Conservation (phyloP, 441 rosid genomes). For the Pelargonium citronellum region DNA sequence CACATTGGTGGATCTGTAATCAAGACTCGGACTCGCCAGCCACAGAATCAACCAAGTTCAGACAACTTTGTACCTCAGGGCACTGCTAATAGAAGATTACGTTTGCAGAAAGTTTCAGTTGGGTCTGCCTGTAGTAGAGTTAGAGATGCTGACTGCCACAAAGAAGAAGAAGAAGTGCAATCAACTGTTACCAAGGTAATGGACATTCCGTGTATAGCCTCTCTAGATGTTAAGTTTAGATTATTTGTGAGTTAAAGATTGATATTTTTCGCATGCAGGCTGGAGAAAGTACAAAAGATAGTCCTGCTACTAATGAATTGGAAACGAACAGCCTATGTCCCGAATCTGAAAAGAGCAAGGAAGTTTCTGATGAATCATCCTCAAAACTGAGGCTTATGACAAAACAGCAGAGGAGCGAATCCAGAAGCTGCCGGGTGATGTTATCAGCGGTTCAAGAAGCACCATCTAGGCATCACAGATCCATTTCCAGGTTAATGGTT, state of each 20-base stretch:
- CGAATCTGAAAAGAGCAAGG: background rate
- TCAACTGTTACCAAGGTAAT: slow-evolving; percentile 13
- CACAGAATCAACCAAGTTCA: slow-evolving; percentile 1
- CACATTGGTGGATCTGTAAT: slow-evolving; percentile 8
- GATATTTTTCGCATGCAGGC: background rate
- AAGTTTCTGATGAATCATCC: background rate
- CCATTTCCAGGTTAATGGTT: background rate
- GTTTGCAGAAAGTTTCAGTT: slow-evolving; percentile 6
- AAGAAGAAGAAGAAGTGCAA: slow-evolving; percentile 11
- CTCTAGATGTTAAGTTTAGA: background rate
- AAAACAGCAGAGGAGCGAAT: background rate
- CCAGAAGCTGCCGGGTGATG: background rate
- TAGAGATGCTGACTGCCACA: slow-evolving; percentile 2
- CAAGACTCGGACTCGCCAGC: slow-evolving; percentile 19
- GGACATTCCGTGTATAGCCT: background rate
- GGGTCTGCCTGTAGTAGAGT: slow-evolving; percentile 1
- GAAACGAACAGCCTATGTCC: background rate
- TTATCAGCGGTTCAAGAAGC: background rate
- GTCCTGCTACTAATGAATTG: background rate
- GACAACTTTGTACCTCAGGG: slow-evolving; percentile 17
- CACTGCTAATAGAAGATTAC: slow-evolving; percentile 19
- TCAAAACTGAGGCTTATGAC: background rate
- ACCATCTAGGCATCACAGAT: background rate
- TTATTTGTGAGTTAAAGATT: background rate
- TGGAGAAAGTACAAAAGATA: background rate